Conservation (phyloP, 148 eudicot species). For the Agrostemma githago region DNA sequence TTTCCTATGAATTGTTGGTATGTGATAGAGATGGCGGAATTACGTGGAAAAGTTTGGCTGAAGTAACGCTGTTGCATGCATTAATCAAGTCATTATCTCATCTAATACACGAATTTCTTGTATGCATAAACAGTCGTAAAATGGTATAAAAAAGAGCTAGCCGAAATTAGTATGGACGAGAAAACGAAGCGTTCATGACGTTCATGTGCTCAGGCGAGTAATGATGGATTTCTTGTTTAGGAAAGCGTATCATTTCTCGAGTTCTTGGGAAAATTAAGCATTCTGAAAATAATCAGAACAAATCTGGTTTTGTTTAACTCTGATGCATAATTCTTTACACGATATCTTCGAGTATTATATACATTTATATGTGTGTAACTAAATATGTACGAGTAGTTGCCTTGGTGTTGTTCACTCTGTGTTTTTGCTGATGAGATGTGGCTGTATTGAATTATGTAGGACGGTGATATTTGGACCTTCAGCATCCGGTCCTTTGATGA, state of each 20-base stretch:
- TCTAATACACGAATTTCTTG: too few relatives aligned
- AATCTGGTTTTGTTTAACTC: not conserved
- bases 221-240: not conserved
- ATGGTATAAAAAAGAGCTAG: not conserved
- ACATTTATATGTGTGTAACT: not conserved
- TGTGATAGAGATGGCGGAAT: too few relatives aligned
- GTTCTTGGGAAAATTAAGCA: not conserved
- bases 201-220: not conserved
- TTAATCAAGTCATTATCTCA: too few relatives aligned
- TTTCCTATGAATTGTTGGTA: too few relatives aligned
- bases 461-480: slow-evolving; percentile 70
- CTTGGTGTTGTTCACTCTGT: slow-evolving; percentile 1
- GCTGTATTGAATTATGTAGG: slow-evolving; percentile 32
- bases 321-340: not conserved
- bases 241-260: not conserved
- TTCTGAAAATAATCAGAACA: not conserved
- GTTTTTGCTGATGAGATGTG: slow-evolving; percentile 7
- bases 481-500: slow-evolving; percentile 54
- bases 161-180: not conserved
- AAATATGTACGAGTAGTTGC: too few relatives aligned
- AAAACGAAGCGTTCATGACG: not conserved
- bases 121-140: too few relatives aligned
- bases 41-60: too few relatives aligned
- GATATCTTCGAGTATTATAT: not conserved
- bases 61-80: too few relatives aligned